Evolutionary conservation across 2,329 filamentous ascomycete species (phyloP).

Genomic region (Colletotrichum australisinense): DNA sequence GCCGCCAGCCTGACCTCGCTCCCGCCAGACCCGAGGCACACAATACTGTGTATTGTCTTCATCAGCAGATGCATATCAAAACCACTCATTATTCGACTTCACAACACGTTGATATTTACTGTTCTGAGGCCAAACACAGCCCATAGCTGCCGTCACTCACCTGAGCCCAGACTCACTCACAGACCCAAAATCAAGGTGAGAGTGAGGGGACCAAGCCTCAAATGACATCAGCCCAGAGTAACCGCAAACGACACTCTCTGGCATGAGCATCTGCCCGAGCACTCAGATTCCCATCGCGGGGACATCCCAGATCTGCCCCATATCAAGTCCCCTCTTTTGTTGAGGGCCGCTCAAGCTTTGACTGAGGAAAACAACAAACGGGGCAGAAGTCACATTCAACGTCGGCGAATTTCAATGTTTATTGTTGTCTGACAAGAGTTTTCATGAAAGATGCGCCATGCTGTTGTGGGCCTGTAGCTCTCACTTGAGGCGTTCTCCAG

Average conservation of each 20-base stretch:
- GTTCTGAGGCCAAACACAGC: neutral
- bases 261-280: neutral
- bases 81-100: neutral
- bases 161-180: neutral
- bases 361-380: neutral
- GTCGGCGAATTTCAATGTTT: neutral
- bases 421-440: neutral
- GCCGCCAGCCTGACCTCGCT: neutral
- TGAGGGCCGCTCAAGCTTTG: slow-evolving; percentile 14
- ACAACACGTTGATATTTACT: neutral
- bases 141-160: neutral
- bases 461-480: neutral
- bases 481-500: neutral
- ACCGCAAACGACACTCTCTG: slow-evolving; percentile 12
- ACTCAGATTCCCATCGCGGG: slow-evolving; percentile 18
- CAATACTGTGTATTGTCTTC: neutral
- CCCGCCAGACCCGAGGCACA: neutral
- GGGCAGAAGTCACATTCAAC: neutral
- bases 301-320: slow-evolving; percentile 5
- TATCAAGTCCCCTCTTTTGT: slow-evolving; percentile 19
- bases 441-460: neutral
- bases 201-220: neutral
- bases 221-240: slow-evolving; percentile 28
- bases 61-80: too few species aligned
- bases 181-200: neutral